phyloP scores from a whole-genome alignment of 139 green algal genomes.

The Edaphochlamys debaryana region DNA sequence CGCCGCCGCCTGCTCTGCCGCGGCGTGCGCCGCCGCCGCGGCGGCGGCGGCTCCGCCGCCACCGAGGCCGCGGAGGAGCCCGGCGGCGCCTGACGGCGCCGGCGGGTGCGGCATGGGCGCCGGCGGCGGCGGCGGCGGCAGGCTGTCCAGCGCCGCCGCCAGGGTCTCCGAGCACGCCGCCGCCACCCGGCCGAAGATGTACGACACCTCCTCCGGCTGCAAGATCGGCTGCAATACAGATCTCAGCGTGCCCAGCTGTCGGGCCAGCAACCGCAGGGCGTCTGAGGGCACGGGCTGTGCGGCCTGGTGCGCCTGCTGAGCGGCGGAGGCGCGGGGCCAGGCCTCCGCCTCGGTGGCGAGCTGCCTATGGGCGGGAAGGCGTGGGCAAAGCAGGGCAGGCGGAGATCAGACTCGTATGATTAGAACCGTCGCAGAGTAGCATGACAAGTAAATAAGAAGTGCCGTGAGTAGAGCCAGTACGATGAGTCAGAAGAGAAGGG shows the following conservation, averaged over 20 bases:
- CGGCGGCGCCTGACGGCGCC: not conserved
- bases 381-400: too few relatives aligned
- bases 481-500: too few relatives aligned
- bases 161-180: constrained; percentile 69
- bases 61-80: constrained; percentile 11
- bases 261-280: constrained; percentile 39
- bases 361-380: constrained; percentile 48
- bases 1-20: not conserved
- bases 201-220: constrained; percentile 73
- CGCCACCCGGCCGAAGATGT: constrained; percentile 83
- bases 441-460: too few relatives aligned
- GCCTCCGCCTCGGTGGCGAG: constrained; percentile 61
- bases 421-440: too few relatives aligned
- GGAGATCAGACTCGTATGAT: too few relatives aligned
- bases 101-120: not conserved
- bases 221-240: constrained; percentile 83
- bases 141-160: constrained; percentile 63
- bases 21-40: not conserved
- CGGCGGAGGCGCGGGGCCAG: constrained; percentile 54
- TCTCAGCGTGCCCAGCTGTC: constrained; percentile 69
- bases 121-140: not conserved
- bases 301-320: constrained; percentile 31
- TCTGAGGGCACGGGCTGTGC: not conserved
- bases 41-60: constrained; percentile 7
- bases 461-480: too few relatives aligned